Evolutionary conservation across 208 protist species (phyloP).

Genomic region (Leishmania tarentolae): DNA sequence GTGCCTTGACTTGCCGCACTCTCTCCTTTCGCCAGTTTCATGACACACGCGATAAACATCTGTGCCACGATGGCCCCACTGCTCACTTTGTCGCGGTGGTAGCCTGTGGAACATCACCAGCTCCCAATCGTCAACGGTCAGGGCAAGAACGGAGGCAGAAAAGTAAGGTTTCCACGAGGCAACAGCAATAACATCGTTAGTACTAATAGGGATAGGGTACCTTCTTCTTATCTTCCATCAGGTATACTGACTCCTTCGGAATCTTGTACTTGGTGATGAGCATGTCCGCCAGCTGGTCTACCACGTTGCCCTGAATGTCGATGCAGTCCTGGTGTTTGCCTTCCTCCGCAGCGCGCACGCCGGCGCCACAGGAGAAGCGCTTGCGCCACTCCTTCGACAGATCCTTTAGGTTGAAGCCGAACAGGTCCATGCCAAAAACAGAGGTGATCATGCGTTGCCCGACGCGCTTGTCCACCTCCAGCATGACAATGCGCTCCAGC

Average conservation of each 20-base stretch:
- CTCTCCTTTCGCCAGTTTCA: neutral
- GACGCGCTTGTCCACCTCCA: constrained; percentile 63
- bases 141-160: neutral
- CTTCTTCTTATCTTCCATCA: constrained; percentile 82
- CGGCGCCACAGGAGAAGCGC: constrained; percentile 82
- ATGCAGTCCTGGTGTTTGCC: constrained; percentile 71
- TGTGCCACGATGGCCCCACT: neutral
- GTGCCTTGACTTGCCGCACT: neutral
- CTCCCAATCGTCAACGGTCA: neutral
- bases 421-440: constrained; percentile 86
- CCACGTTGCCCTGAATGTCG: constrained; percentile 84
- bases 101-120: neutral
- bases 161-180: neutral
- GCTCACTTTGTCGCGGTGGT: neutral
- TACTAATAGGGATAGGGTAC: constrained; percentile 40
- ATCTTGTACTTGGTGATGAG: constrained; percentile 78
- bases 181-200: neutral
- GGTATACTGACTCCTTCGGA: constrained; percentile 70
- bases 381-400: constrained; percentile 83
- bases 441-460: constrained; percentile 73
- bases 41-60: neutral
- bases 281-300: constrained; percentile 67
- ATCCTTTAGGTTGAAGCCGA: constrained; percentile 88
- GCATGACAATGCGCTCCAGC: constrained; percentile 68
- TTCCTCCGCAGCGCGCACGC: constrained; percentile 68